phyloP scores from a whole-genome alignment of 306 rosid species.

The Dalbergia cultrata region DNA sequence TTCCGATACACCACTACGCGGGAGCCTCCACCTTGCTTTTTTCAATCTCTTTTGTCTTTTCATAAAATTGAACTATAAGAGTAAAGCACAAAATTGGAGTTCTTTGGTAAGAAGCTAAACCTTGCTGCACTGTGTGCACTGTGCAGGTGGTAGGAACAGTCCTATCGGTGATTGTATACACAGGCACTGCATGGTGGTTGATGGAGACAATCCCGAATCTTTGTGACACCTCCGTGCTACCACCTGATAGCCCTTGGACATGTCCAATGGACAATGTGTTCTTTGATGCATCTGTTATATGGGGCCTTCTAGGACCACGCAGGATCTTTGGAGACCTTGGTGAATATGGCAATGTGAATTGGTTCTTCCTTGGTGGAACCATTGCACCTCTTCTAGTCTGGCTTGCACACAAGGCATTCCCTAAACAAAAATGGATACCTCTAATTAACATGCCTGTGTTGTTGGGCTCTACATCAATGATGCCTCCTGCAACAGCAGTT shows the following conservation, averaged over 20 bases:
- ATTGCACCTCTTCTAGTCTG: constrained; percentile 76
- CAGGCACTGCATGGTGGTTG: constrained; percentile 82
- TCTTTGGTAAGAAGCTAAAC: constrained; percentile 23
- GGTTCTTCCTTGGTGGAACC: constrained; percentile 81
- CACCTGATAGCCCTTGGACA: constrained; percentile 75
- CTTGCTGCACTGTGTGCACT: constrained; percentile 48
- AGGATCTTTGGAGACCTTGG: constrained; percentile 87
- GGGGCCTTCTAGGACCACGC: constrained; percentile 93
- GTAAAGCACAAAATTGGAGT: background rate
- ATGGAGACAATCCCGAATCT: constrained; percentile 74
- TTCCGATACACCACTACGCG: too few relatives aligned
- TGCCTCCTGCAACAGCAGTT: constrained; percentile 83
- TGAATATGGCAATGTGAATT: constrained; percentile 67
- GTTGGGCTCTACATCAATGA: constrained; percentile 71
- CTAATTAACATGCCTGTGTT: constrained; percentile 74
- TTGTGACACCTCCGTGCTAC: constrained; percentile 61
- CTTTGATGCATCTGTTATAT: constrained; percentile 83
- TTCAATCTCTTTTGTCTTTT: too few relatives aligned
- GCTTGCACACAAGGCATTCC: constrained; percentile 74
- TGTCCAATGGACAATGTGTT: constrained; percentile 84
- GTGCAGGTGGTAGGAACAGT: constrained; percentile 77
- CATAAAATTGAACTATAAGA: background rate
- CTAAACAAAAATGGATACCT: constrained; percentile 63
- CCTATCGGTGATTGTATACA: constrained; percentile 66
- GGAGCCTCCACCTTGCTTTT: too few relatives aligned